A percentile compares a stretch with the other conserved stretches of the same genome.
Conservation (phyloP, 345 rosid genomes). For the Luvunga scandens region DNA sequence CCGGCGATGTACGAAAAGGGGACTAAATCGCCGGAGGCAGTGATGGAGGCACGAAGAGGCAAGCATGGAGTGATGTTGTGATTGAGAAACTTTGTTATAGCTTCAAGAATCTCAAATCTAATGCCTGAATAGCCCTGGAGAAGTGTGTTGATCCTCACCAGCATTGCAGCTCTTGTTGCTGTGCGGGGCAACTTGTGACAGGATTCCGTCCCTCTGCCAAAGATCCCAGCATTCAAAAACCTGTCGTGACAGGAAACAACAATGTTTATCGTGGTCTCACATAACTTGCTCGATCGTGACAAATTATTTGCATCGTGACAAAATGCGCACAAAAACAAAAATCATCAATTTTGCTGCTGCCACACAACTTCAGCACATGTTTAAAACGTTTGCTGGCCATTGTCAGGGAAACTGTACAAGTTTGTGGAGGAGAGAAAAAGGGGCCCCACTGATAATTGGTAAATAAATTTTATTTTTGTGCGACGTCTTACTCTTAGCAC, state of each 20-base stretch:
- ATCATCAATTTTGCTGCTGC: not conserved
- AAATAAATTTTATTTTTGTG: not conserved
- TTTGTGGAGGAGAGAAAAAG: not conserved
- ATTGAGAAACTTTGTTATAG: slow-evolving; percentile 30
- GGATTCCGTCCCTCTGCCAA: slow-evolving; percentile 28
- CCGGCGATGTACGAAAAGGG: slow-evolving; percentile 39
- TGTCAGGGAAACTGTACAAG: not conserved
- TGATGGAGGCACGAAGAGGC: slow-evolving; percentile 34
- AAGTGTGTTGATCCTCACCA: slow-evolving; percentile 38
- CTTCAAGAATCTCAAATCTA: slow-evolving; percentile 37
- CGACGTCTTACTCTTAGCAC: not conserved
- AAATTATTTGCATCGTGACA: not conserved
- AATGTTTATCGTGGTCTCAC: not conserved
- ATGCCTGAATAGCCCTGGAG: slow-evolving; percentile 46
- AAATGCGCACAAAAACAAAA: not conserved
- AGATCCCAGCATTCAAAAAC: slow-evolving; percentile 38
- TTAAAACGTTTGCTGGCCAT: not conserved
- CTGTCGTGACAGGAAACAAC: slow-evolving; percentile 3
- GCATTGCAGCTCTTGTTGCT: slow-evolving; percentile 39
- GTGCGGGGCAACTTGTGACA: slow-evolving; percentile 26
- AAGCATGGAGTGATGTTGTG: slow-evolving; percentile 35
- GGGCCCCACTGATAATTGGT: not conserved
- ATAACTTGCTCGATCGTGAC: not conserved
- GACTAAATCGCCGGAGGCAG: slow-evolving; percentile 32
- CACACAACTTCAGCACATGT: not conserved